Base-by-base conservation (phyloP, 345 rosid genomes). In the Laguncularia racemosa region DNA sequence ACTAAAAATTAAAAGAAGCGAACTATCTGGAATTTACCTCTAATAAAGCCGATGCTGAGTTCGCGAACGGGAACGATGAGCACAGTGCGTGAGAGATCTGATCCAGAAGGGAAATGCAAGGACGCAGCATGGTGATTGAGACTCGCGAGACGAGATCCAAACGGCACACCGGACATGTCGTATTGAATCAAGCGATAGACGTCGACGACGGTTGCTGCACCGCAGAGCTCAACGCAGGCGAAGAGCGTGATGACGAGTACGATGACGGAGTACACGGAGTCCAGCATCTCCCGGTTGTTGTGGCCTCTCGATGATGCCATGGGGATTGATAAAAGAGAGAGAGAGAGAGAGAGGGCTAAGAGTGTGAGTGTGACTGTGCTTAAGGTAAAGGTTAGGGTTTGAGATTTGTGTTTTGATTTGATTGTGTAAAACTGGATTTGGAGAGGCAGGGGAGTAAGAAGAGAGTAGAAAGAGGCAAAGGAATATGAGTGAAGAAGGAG, bases 161-260 rank as follows among this genome's bases (percentile, higher is more conserved):
- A 87, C 4, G 85, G 96, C 6, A 67, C 84, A 38, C 99, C 96
- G 53, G 97, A 82, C 72, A 89, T 87, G 49, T 93, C 99, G 46
- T 93, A 93, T 58, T 93, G 99, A 49, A 93, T 89, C 20, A 93
- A 81, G 53, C 99, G 99, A 77, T 93, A 93, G 50, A 89, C 99
- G 67, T 93, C 97, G 48, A 93, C 91, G 55, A 86, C 97, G 52
- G 99, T 79, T 65, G 97, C 97, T 1, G 97, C 97, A 55, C 80
- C 96, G 66, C 97, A 85, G 67, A 93, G 99, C 78, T 93, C 95
- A 55, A 81, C 89, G 70, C 87, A 89, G 61, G 96, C 89, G 3
- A 93, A 77, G 64, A 93, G 86, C 43, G 87, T 67, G 65, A 89
- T 79, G 67, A 85, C 67, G 1, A 93, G 72, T 0, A 96, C 81